phyloP scores from a whole-genome alignment of 2,329 filamentous ascomycete species.

The Cladosporium sp. region DNA sequence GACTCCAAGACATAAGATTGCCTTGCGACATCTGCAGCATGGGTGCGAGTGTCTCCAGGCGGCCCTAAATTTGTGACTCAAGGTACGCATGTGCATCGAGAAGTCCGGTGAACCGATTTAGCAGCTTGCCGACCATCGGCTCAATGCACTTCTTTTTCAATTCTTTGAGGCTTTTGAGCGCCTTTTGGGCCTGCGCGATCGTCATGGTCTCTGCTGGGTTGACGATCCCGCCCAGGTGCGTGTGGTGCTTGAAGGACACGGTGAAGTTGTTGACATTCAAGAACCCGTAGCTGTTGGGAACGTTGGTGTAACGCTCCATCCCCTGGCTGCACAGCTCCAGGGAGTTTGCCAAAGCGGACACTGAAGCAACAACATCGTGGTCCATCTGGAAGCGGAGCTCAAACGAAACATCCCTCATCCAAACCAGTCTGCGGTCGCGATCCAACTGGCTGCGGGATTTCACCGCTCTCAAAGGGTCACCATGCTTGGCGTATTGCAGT shows the following conservation, averaged over 20 bases:
- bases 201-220: background rate
- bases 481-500: background rate
- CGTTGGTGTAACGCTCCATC: background rate
- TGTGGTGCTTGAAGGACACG: background rate
- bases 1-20: background rate
- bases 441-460: background rate
- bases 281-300: background rate
- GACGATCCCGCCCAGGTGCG: background rate
- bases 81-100: background rate
- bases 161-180: background rate
- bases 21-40: background rate
- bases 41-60: background rate
- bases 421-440: background rate
- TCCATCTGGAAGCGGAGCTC: background rate
- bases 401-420: background rate
- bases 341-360: background rate
- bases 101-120: background rate
- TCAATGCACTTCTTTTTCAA: background rate
- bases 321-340: background rate
- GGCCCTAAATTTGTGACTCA: background rate
- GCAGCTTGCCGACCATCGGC: background rate
- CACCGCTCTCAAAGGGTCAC: background rate
- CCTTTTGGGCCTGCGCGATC: background rate
- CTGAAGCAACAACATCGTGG: background rate
- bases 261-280: background rate